Evolutionary conservation across 1,139 yeast genomes (phyloP), one percentile per base, ranked within the genome.

Genomic region (Suhomyces ambrosiae): DNA sequence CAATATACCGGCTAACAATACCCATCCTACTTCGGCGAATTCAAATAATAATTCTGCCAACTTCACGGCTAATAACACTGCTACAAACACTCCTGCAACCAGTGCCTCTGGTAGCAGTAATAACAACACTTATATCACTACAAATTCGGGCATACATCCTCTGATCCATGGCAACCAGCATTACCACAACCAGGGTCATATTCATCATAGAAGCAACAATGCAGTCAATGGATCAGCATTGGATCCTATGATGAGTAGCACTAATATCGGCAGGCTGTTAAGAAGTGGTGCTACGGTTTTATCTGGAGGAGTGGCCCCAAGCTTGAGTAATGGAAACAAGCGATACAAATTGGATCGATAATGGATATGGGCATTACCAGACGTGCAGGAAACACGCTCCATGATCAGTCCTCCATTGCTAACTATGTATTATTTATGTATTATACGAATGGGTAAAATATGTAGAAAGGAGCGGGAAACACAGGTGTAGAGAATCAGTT

Each of bases 341-440:
- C 33, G 50, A 21, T 46, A 45, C 33, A 46, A 46, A 30, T 22
- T 42, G 44, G 48, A 46, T 27, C 35, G 36, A n/a, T 38, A 23
- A 32, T 13, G 16, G 10, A 9, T 15, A 9, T 10, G 27, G 19
- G 16, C 25, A 23, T 11, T 19, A 19, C 24, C 24, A 23, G 8
- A 8, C 21, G 21, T 18, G 21, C 21, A 6, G 21, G 21, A 18
- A 18, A 18, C 21, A 18, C 21, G 21, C 21, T 7, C 24, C 24
- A 23, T 23, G 24, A 19, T 23, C 24, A n/a, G n/a, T n/a, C 23
- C 17, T 23, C 30, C 11, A 8, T 27, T 28, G 37, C 36, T 26
- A 28, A 26, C 28, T 38, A 38, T 40, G 44, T 37, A 34, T 33
- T 37, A 40, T 37, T 19, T 34, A 37, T 37, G 41, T 37, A 37